Evolutionary conservation across 305 asterid genomes (phyloP), one percentile per base, ranked within the genome.

Genomic region (Withania somnifera): DNA sequence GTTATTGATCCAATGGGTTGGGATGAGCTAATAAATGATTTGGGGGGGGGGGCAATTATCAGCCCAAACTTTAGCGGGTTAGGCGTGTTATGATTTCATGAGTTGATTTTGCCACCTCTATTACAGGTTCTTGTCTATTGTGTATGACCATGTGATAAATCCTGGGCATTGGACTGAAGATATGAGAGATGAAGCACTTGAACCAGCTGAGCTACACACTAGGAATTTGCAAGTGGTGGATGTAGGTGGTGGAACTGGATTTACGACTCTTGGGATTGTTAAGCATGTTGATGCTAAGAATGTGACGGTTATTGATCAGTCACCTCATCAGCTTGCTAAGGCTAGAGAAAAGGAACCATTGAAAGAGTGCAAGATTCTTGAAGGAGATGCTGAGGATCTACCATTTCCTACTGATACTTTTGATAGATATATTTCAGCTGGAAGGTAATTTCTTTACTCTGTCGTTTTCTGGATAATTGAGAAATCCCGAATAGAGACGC

Each of bases 161-260:
- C 88, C 88, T 17, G 88, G 90, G 30, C 88, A 85, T 54, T 87
- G 90, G 90, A 86, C 88, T 83, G 88, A 86, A 64, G 88, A 86
- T 26, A 86, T 86, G 88, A 86, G 86, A 82, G 86, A 87, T 82
- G 90, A 85, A 28, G 90, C 88, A n/a, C 87, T 87, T 79, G 84
- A 85, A 84, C 90, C 90, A 24, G 90, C 88, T 51, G 90, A 87
- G 58, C 71, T 87, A 60, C 42, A 15, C 10, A 68, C 50, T 30
- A 85, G 85, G 83, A 15, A 85, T 76, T 75, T 87, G 81, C 84
- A 78, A 7, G 88, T 86, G 67, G 87, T 87, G 32, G 90, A 87
- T 85, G 90, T 85, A 19, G 87, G 87, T 64, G 87, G 88, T 42
- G 90, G 90, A 2, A 85, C 90, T 71, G 90, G 90, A 56, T 87